These are phyloP conservation scores for Onygena corvina DNA, from an alignment of 2,329 filamentous ascomycete genomes.

Conservation along the genomic window DNA sequence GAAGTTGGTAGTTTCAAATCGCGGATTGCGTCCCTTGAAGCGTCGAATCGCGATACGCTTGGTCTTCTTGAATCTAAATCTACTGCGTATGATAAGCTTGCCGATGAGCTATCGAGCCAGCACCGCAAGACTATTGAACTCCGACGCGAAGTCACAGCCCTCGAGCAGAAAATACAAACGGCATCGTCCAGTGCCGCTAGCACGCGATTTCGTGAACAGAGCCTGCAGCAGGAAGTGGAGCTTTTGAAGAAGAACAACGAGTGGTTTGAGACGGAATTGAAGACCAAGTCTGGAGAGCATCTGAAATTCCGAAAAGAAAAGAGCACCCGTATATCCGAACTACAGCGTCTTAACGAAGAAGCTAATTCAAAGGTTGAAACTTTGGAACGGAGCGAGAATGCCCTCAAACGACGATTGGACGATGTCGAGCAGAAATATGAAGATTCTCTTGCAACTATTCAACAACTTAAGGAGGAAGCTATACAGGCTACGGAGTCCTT, in stretches of 20 bases:
- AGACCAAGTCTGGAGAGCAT: slow-evolving; percentile 76
- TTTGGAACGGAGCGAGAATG: slow-evolving; percentile 65
- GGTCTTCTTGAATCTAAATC: slow-evolving; percentile 84
- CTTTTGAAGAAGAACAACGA: slow-evolving; percentile 80
- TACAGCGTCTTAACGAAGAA: slow-evolving; percentile 83
- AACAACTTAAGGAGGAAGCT: slow-evolving; percentile 73
- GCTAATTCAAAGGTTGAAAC: slow-evolving; percentile 63
- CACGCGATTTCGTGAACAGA: slow-evolving; percentile 82
- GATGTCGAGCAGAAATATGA: slow-evolving; percentile 79
- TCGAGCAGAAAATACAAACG: slow-evolving; percentile 74
- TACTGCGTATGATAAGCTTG: slow-evolving; percentile 69
- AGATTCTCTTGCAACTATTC: slow-evolving; percentile 66
- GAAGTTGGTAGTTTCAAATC: slow-evolving; percentile 63
- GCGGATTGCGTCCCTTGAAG: slow-evolving; percentile 75
- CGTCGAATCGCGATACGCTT: slow-evolving; percentile 82
- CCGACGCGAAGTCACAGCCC: slow-evolving; percentile 63
- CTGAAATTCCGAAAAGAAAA: slow-evolving; percentile 92
- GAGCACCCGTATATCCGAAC: slow-evolving; percentile 71
- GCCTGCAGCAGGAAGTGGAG: slow-evolving; percentile 79
- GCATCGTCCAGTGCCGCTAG: slow-evolving; percentile 68
- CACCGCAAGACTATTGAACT: slow-evolving; percentile 80
- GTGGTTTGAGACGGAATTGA: slow-evolving; percentile 83
- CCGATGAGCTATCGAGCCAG: slow-evolving; percentile 74
- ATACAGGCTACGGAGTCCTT: slow-evolving; percentile 76
- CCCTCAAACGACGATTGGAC: slow-evolving; percentile 67